These are phyloP conservation scores for Daldinia caldariorum DNA, from an alignment of 495 filamentous ascomycete genomes.

Conservation along the genomic window DNA sequence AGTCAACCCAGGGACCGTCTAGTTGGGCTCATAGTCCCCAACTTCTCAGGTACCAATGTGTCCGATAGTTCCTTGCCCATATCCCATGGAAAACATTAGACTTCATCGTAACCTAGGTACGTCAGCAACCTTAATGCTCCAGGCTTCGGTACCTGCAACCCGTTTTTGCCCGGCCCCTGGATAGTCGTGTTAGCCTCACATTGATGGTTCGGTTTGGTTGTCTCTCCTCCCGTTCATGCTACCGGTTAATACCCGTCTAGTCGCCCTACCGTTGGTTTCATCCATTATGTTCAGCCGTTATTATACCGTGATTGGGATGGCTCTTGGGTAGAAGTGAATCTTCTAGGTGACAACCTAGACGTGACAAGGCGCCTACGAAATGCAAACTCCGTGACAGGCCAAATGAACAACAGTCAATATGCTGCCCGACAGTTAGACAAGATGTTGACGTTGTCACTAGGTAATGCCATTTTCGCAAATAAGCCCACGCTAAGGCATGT, in stretches of 20 bases:
- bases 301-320: constrained; percentile 32
- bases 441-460: neutral
- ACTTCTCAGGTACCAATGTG: constrained; percentile 34
- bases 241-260: constrained; percentile 37
- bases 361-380: constrained; percentile 15
- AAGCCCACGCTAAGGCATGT: constrained; percentile 14
- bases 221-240: constrained; percentile 29
- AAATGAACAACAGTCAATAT: constrained; percentile 15
- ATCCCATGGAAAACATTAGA: constrained; percentile 21
- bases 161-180: constrained; percentile 19
- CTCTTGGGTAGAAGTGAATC: constrained; percentile 25
- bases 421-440: constrained; percentile 27
- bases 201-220: constrained; percentile 48
- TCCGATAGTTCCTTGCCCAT: constrained; percentile 16
- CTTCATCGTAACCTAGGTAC: constrained; percentile 22
- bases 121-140: constrained; percentile 19
- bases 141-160: constrained; percentile 10
- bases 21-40: constrained; percentile 47
- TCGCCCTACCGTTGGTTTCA: constrained; percentile 37
- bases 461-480: constrained; percentile 21
- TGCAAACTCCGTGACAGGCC: neutral
- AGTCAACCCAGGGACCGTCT: constrained; percentile 45
- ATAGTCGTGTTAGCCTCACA: constrained; percentile 55
- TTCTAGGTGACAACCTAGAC: constrained; percentile 5
- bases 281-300: constrained; percentile 35